These are phyloP conservation scores for Mycocentrospora acerina DNA, from an alignment of 2,329 filamentous ascomycete genomes.

Conservation along the genomic window DNA sequence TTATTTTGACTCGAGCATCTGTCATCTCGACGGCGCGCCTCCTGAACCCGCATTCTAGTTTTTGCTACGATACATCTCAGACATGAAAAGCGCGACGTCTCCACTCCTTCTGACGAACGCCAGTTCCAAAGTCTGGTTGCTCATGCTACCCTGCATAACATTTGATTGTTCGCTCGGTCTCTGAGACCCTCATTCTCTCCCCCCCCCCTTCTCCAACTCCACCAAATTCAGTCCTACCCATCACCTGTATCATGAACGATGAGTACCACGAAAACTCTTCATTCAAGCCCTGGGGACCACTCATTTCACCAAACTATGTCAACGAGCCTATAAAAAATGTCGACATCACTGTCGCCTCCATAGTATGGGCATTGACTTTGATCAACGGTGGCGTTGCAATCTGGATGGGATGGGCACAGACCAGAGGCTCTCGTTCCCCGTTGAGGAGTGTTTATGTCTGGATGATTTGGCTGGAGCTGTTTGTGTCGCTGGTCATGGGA, in stretches of 20 bases:
- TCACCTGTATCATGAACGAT: conserved; percentile 10
- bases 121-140: too few relatives aligned
- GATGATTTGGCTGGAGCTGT: conserved; percentile 53
- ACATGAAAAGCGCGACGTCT: too few relatives aligned
- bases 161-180: too few relatives aligned
- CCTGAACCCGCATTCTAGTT: conserved; percentile 16
- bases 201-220: too few relatives aligned
- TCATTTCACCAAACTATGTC: conserved; percentile 24
- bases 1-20: too few relatives aligned
- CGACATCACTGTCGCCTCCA: conserved; percentile 35
- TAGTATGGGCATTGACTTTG: conserved; percentile 33
- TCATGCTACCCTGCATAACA: too few relatives aligned
- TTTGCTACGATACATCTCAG: background rate
- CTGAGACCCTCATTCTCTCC: too few relatives aligned
- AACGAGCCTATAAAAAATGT: conserved; percentile 29
- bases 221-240: background rate
- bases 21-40: conserved; percentile 10
- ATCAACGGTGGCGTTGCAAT: conserved; percentile 29
- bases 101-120: too few relatives aligned
- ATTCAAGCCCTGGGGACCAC: conserved; percentile 27
- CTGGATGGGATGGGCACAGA: conserved; percentile 37
- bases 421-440: conserved; percentile 26
- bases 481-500: conserved; percentile 47
- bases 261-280: conserved; percentile 19
- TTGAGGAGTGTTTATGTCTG: conserved; percentile 47